Evolutionary conservation across 2,329 filamentous ascomycete genomes (phyloP), one percentile per base, ranked within the genome.

Genomic region (Cladosporium cucumerinum): DNA sequence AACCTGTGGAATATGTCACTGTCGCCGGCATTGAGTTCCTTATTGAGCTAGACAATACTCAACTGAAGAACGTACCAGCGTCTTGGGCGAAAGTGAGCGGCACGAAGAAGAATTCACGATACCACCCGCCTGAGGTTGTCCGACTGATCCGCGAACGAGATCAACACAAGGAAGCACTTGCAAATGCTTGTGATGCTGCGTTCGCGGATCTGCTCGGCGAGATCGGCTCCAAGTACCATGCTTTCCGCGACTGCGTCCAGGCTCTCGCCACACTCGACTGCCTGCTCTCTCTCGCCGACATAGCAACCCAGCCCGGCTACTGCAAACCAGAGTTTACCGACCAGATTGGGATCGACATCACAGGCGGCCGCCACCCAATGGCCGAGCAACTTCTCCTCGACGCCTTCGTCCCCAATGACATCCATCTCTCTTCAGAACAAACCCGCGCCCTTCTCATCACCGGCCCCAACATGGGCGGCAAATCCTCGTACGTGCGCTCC

Each of bases 381-480:
- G 93, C 97, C 54, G 95, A 99, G 76, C 93, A 96, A 73, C 87
- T 94, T 12, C 85, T 98, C 6, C 85, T 94, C 4, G 87, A 91
- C 70, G 84, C 87, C 60, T 99, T 98, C 78, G 96, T 99, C 65
- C 94, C 95, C 55, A 99, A 99, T 78, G 87, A 90, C 72, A 90
- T 92, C 12, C 80, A 85, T 2, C 85, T 98, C 55, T 84, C 86
- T 1, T 85, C 87, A 3, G 84, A 87, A 1, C 75, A 82, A 0
- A 85, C 87, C 0, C 85, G 91, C 6, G 92, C 92, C 2, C 86
- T 97, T 70, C 88, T 98, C 64, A 89, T 99, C 72, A 99, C 95
- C 0, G 95, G 95, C 0, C 95, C 95, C 32, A 99, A 99, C 80
- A 99, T 99, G 95, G 95, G 95, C 72, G 95, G 95, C 64, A 99